Evolutionary conservation across 345 rosid species (phyloP).

Genomic region (Firmiana major): DNA sequence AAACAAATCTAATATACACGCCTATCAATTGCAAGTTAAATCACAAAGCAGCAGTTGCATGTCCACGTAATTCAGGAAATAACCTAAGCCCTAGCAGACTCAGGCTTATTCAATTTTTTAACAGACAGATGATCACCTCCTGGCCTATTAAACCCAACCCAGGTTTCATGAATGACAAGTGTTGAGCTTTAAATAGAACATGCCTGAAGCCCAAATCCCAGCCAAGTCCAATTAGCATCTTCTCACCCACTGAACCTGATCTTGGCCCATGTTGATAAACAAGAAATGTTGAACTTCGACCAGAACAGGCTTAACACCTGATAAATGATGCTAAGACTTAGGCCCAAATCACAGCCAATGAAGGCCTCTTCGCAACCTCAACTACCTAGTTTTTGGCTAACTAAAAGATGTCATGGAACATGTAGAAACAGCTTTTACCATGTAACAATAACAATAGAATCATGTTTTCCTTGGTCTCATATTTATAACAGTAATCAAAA

Average conservation of each 20-base stretch:
- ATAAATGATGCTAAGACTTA: background rate
- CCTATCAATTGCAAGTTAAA: slow-evolving; percentile 3
- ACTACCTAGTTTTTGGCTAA: background rate
- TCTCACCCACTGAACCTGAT: background rate
- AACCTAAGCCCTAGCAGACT: background rate
- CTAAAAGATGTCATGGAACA: background rate
- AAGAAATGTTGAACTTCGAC: background rate
- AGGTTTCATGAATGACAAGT: background rate
- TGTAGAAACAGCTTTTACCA: background rate
- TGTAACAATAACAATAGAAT: background rate
- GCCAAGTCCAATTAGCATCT: background rate
- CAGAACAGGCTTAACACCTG: background rate
- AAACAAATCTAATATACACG: background rate
- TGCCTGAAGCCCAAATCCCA: background rate
- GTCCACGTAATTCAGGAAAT: background rate
- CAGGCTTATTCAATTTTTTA: background rate
- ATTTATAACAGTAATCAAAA: background rate
- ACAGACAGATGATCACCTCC: background rate
- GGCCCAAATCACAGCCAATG: background rate
- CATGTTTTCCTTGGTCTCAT: background rate
- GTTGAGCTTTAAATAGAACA: background rate
- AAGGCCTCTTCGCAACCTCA: background rate
- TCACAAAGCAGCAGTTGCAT: slow-evolving; percentile 2
- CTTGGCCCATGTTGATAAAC: background rate
- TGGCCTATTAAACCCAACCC: background rate